Percentiles rank a stretch among this genome's conserved stretches.
phyloP scores from a whole-genome alignment of 2,329 filamentous ascomycete genomes.

The Beauveria asiatica region DNA sequence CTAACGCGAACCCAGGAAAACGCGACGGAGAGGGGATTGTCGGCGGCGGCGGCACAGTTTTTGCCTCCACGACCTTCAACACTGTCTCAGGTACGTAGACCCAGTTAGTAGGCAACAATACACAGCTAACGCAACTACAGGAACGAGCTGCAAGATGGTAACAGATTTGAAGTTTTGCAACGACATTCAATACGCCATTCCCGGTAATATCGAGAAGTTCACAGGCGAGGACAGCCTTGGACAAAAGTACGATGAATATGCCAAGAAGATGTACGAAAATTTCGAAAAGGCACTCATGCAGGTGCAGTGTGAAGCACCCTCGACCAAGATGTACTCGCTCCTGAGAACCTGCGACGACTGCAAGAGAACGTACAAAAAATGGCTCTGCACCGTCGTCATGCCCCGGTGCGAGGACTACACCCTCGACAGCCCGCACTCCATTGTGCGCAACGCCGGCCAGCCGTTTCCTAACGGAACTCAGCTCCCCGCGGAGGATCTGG shows the following conservation, averaged over 20 bases:
- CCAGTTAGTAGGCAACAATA: neutral
- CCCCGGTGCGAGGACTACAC: slow-evolving; percentile 85
- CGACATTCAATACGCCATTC: slow-evolving; percentile 84
- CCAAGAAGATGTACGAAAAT: slow-evolving; percentile 58
- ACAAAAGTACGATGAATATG: slow-evolving; percentile 69
- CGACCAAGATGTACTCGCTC: slow-evolving; percentile 72
- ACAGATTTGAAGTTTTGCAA: slow-evolving; percentile 84
- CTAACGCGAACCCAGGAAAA: slow-evolving; percentile 36
- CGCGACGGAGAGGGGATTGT: slow-evolving; percentile 31
- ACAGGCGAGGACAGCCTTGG: slow-evolving; percentile 52
- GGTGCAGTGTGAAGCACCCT: slow-evolving; percentile 70
- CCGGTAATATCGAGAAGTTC: slow-evolving; percentile 61
- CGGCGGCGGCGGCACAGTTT: slow-evolving; percentile 70
- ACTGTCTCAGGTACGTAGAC: slow-evolving; percentile 64
- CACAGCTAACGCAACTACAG: slow-evolving; percentile 28
- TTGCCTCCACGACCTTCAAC: slow-evolving; percentile 59
- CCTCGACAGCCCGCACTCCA: slow-evolving; percentile 35
- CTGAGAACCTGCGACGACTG: slow-evolving; percentile 70
- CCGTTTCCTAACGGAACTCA: slow-evolving; percentile 61
- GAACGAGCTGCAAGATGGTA: slow-evolving; percentile 76
- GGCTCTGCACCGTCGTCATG: slow-evolving; percentile 90
- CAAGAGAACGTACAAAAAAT: slow-evolving; percentile 73
- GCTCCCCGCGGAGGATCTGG: slow-evolving; percentile 28
- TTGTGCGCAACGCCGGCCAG: slow-evolving; percentile 60
- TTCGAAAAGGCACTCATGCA: slow-evolving; percentile 79